These are phyloP conservation scores for Diplogelasinospora grovesii DNA, from an alignment of 495 filamentous ascomycete species.

Conservation along the genomic window DNA sequence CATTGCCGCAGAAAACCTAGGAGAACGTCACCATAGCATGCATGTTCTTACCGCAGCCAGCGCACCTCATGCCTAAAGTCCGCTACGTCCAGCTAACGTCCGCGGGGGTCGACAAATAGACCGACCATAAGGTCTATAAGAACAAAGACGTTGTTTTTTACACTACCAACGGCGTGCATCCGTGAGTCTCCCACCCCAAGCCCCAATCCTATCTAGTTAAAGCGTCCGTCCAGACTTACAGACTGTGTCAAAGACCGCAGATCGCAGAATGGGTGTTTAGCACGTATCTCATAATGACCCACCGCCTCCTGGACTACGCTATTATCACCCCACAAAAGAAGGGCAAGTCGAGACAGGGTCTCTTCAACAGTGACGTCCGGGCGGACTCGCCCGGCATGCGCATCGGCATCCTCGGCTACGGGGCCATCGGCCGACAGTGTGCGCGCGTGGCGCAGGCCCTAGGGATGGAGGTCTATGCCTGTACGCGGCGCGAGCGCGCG, in stretches of 20 bases:
- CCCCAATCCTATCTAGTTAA: neutral
- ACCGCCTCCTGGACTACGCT: conserved; percentile 22
- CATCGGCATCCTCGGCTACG: conserved; percentile 39
- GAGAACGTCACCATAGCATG: conserved; percentile 25
- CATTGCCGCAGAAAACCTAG: conserved; percentile 9
- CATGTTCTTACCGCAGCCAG: conserved; percentile 12
- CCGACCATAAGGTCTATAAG: conserved; percentile 20
- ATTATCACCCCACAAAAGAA: conserved; percentile 13
- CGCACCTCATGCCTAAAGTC: conserved; percentile 18
- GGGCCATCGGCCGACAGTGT: conserved; percentile 58
- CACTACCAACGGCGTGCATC: conserved; percentile 25
- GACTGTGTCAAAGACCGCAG: no score
- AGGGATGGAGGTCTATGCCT: conserved; percentile 77
- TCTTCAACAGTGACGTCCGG: conserved; percentile 2
- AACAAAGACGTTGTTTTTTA: conserved; percentile 22
- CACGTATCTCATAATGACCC: conserved; percentile 29
- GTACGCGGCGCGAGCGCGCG: conserved; percentile 58
- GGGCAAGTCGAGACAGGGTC: neutral
- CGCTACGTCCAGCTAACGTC: conserved; percentile 28
- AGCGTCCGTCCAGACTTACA: no score
- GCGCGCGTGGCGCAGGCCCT: conserved; percentile 62
- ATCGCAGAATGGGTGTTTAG: conserved; percentile 42
- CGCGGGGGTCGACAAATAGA: conserved; percentile 28
- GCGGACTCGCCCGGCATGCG: conserved; percentile 27
- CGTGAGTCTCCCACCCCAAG: conserved; percentile 11